phyloP scores from a whole-genome alignment of 2,329 filamentous ascomycete species.

The Fusarium incarnatum region DNA sequence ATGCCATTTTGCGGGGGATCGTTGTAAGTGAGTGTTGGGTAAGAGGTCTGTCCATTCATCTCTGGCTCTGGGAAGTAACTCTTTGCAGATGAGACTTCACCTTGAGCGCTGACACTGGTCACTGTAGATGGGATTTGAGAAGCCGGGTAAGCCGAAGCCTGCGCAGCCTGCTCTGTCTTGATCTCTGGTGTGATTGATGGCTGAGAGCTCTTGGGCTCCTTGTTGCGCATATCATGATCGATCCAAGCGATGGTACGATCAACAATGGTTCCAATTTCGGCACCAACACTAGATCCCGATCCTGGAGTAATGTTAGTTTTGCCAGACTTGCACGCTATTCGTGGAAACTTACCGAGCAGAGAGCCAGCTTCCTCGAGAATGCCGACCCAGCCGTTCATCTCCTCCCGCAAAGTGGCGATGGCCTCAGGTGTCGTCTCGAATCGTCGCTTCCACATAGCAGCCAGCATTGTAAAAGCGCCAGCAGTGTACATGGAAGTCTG shows the following conservation, averaged over 20 bases:
- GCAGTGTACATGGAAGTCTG: slow-evolving; percentile 77
- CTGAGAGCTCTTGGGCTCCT: slow-evolving; percentile 40
- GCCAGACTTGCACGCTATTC: not conserved
- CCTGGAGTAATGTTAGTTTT: slow-evolving; percentile 51
- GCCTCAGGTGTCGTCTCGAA: slow-evolving; percentile 69
- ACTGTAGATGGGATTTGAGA: slow-evolving; percentile 26
- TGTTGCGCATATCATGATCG: slow-evolving; percentile 60
- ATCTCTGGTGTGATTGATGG: slow-evolving; percentile 44
- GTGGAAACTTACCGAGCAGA: slow-evolving; percentile 69
- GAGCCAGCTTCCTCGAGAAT: slow-evolving; percentile 75
- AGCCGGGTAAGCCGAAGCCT: slow-evolving; percentile 41
- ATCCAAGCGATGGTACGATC: slow-evolving; percentile 65
- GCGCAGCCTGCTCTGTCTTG: slow-evolving; percentile 52
- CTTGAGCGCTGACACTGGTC: slow-evolving; percentile 24
- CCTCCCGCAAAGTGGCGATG: slow-evolving; percentile 68
- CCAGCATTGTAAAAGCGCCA: slow-evolving; percentile 78
- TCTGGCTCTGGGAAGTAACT: slow-evolving; percentile 47
- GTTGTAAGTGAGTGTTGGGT: slow-evolving; percentile 48
- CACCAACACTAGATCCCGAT: slow-evolving; percentile 57
- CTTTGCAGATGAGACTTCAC: slow-evolving; percentile 43
- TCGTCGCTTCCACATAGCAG: slow-evolving; percentile 75
- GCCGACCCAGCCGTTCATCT: slow-evolving; percentile 77
- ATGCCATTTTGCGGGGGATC: slow-evolving; percentile 44
- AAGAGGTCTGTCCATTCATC: slow-evolving; percentile 47
- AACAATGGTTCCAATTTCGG: slow-evolving; percentile 61